A percentile compares a stretch with the other conserved stretches of the same genome.
These are phyloP conservation scores for Brassica carinata DNA, from an alignment of 345 rosid species.

Conservation along the genomic window DNA sequence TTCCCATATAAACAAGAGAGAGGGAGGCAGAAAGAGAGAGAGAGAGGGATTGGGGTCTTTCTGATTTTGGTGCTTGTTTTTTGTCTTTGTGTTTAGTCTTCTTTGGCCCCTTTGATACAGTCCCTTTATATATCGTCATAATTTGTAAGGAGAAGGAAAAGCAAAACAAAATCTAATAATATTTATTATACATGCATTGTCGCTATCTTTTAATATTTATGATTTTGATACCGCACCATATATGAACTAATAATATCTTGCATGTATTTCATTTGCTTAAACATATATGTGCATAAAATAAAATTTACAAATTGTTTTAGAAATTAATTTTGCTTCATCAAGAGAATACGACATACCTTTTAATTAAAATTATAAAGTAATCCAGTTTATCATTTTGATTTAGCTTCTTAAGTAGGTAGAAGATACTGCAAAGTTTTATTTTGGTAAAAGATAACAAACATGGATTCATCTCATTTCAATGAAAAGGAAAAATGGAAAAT, in stretches of 20 bases:
- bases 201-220: background rate
- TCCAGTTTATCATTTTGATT: too few species aligned
- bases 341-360: background rate
- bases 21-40: background rate
- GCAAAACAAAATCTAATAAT: background rate
- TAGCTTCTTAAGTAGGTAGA: background rate
- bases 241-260: background rate
- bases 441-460: background rate
- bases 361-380: too few species aligned
- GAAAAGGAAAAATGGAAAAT: background rate
- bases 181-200: background rate
- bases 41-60: background rate
- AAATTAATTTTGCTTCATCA: background rate
- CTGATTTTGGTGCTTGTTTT: background rate
- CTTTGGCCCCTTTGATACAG: background rate
- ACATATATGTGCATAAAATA: too few species aligned
- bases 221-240: background rate
- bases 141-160: background rate
- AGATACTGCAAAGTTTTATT: background rate
- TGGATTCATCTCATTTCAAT: background rate
- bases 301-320: background rate
- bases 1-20: constrained; percentile 1
- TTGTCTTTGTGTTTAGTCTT: background rate
- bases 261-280: too few species aligned
- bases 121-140: background rate